A percentile compares a stretch with the other conserved stretches of the same genome.
phyloP scores from a whole-genome alignment of 139 green algal genomes.

The Chlorella vulgaris region DNA sequence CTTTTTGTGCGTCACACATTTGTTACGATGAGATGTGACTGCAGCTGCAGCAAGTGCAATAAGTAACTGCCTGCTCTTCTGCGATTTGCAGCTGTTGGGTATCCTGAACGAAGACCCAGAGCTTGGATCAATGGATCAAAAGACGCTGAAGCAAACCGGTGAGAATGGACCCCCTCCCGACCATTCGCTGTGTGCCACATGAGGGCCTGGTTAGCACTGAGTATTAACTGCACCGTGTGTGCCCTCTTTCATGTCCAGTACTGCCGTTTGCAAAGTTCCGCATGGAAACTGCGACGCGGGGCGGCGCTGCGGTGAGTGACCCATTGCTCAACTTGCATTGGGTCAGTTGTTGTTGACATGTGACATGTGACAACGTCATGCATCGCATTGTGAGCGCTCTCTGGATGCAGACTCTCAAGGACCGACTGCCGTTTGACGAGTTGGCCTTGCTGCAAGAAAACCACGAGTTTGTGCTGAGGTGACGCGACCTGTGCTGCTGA shows the following conservation, averaged over 20 bases:
- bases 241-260: conserved; percentile 14
- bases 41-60: too few relatives aligned
- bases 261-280: conserved; percentile 96
- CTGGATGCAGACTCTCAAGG: conserved; percentile 50
- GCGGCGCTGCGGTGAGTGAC: conserved; percentile 61
- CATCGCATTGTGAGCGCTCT: neutral
- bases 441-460: conserved; percentile 73
- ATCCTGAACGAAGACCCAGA: conserved; percentile 16
- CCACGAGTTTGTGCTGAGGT: conserved; percentile 67
- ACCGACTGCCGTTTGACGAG: conserved; percentile 84
- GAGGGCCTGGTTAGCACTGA: neutral
- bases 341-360: neutral
- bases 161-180: neutral
- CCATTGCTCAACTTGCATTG: neutral
- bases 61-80: neutral
- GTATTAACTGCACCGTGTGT: neutral
- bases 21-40: too few relatives aligned
- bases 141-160: conserved; percentile 46
- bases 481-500: neutral
- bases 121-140: conserved; percentile 32
- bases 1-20: neutral
- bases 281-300: conserved; percentile 72
- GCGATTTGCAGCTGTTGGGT: conserved; percentile 18
- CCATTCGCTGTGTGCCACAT: neutral
- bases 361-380: neutral